Evolutionary conservation across 129 eudicot species (phyloP).

Genomic region (Deinandra increscens): DNA sequence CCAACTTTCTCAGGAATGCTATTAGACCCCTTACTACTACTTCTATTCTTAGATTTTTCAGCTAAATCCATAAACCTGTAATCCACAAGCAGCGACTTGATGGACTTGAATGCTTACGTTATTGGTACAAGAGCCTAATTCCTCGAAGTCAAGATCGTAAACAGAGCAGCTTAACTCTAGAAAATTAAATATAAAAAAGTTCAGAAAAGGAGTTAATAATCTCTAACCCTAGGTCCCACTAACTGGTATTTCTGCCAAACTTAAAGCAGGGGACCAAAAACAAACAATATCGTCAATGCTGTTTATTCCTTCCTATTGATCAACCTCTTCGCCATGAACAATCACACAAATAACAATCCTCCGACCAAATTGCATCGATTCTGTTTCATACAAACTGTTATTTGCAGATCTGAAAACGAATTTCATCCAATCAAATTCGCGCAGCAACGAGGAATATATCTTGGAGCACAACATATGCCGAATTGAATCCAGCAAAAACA

Average conservation of each 20-base stretch:
- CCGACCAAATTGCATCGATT: background rate
- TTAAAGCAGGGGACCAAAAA: constrained; percentile 56
- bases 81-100: constrained; percentile 56
- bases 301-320: constrained; percentile 34
- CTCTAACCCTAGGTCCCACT: constrained; percentile 51
- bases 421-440: background rate
- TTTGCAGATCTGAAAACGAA: background rate
- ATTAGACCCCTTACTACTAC: constrained; percentile 27
- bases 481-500: constrained; percentile 12
- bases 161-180: constrained; percentile 16
- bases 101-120: constrained; percentile 48
- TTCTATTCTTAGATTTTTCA: constrained; percentile 15
- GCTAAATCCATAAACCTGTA: constrained; percentile 42
- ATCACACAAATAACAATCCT: constrained; percentile 15
- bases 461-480: background rate
- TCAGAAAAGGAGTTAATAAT: constrained; percentile 13
- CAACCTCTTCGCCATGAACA: constrained; percentile 17
- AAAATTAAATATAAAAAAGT: constrained; percentile 21
- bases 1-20: constrained; percentile 35
- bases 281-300: constrained; percentile 18
- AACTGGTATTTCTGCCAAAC: constrained; percentile 43
- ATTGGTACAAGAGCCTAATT: constrained; percentile 16
- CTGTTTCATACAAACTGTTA: background rate
- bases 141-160: constrained; percentile 10
- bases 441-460: constrained; percentile 10